Conservation (phyloP, 2,329 filamentous ascomycete species). For the Colletotrichum aenigma region DNA sequence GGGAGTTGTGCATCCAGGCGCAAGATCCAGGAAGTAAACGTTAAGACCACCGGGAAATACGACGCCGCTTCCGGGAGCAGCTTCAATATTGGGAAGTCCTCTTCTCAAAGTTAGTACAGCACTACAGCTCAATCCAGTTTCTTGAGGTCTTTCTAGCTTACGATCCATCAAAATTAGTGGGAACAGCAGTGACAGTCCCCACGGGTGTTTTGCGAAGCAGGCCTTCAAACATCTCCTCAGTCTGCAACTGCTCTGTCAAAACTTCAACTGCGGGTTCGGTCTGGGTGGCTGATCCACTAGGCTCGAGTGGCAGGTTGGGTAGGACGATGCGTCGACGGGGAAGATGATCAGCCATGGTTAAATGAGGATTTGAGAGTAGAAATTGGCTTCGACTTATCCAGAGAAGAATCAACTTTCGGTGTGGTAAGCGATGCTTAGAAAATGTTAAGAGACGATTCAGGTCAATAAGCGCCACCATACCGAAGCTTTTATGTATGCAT, state of each 20-base stretch:
- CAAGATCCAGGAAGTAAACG: background rate
- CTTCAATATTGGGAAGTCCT: background rate
- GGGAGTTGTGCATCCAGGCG: background rate
- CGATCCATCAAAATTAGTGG: background rate
- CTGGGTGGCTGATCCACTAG: background rate
- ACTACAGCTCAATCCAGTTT: background rate
- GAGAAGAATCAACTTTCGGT: background rate
- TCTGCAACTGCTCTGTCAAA: background rate
- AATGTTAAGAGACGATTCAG: background rate
- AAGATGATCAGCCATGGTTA: background rate
- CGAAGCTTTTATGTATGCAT: background rate
- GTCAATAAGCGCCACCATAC: background rate
- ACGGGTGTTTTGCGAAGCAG: background rate
- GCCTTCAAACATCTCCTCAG: background rate
- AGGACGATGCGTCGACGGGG: background rate
- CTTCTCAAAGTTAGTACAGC: background rate
- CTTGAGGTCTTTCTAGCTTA: background rate
- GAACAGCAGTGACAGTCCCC: constrained; percentile 37
- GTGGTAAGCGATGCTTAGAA: background rate
- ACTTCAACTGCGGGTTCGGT: background rate
- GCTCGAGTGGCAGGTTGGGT: background rate
- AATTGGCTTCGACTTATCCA: background rate
- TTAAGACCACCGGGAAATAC: background rate
- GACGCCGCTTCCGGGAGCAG: background rate
- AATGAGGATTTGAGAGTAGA: background rate